Base-by-base conservation (phyloP, 2,329 filamentous ascomycete genomes). In the Emergomyces africanus region DNA sequence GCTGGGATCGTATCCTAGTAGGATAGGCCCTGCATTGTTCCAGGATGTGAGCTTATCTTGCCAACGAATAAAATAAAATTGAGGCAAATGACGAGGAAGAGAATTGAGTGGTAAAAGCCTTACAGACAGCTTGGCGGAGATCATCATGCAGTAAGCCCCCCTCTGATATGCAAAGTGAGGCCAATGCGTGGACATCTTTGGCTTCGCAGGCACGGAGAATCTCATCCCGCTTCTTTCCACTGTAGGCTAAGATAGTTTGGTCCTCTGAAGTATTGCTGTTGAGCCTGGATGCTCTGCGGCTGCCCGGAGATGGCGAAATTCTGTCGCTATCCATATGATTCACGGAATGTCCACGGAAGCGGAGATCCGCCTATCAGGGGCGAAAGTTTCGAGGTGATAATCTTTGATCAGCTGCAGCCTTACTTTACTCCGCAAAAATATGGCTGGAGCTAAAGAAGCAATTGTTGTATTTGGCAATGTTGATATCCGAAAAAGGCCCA, bases 91-190 rank as follows among this genome's bases (percentile, higher is more conserved):
- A 35, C 37, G 56, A 18, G 53, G 46, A 33, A 49, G 48, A 25
- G n/a, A 37, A 56, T n/a, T 18, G 30, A 10, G 39, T 25, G 18
- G 44, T 37, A 53, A 41, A 53, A n/a, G n/a, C 42, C 88, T 74
- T 82, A 95, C 92, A 96, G 65, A 89, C 90, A 71, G 78, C 76
- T 68, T 82, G 81, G 64, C 91, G 86, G 63, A 94, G 72, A 33
- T 78, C 74, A 69, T 90, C 87, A 23, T 78, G 79, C 59, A 89
- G 68, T 62, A 90, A 79, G 20, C 87, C 87, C n/a, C 84, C 86
- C 57, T 77, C 74, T 1, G 83, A 82, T 57, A 81, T 79, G 44
- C 87, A 86, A 61, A 87, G 75, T 14, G 67, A 67, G 61, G 81
- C 77, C 59, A 90, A 77, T 49, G 74, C 72, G 41, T 78, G 72